Base-by-base conservation (phyloP, 2,329 filamentous ascomycete genomes). In the Paraconiothyrium sp. region DNA sequence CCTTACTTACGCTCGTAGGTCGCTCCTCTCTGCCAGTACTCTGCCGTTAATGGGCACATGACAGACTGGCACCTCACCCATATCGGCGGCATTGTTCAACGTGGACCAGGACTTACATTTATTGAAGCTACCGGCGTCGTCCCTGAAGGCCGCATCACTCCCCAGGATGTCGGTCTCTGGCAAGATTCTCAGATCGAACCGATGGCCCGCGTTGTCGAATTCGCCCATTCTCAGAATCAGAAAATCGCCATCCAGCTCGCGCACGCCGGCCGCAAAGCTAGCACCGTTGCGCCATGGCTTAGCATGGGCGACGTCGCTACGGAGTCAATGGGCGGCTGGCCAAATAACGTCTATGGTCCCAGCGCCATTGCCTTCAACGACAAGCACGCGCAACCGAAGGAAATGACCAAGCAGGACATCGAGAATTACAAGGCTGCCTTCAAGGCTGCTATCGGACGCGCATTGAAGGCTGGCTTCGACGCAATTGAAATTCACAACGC, bases 41-140 rank as follows among this genome's bases (percentile, higher is more conserved):
- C 84, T 7, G 86, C 88, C 14, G 73, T 89, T 48, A 85, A 90
- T 73, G 89, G 94, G 43, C 90, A 94, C 78, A 82, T 90, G 66
- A 94, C 91, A 1, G 85, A 91, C 75, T 97, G 89, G 86, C 93
- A 97, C 77, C 82, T 94, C 54, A 89, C 93, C 16, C 93, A 97
- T 73, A 84, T 94, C 30, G 92, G 93, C 59, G 89, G 92, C 63
- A 93, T 93, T 68, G 86, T 92, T 24, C 84, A 90, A 61, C 88
- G 90, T 59, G 94, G 94, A 13, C 89, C 91, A 0, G 91, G 88
- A 1, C 82, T 97, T 20, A 82, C 90, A 52, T 87, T 93, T 62
- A 84, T 94, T 60, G 94, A 97, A 81, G 92, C 93, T 30, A 93
- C 92, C 0, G 84, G 89, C 35, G 91, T 97, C 0, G 83, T 87